Conservation (phyloP, 495 filamentous ascomycete genomes). For the Aspergillus sclerotiicarbonarius region DNA sequence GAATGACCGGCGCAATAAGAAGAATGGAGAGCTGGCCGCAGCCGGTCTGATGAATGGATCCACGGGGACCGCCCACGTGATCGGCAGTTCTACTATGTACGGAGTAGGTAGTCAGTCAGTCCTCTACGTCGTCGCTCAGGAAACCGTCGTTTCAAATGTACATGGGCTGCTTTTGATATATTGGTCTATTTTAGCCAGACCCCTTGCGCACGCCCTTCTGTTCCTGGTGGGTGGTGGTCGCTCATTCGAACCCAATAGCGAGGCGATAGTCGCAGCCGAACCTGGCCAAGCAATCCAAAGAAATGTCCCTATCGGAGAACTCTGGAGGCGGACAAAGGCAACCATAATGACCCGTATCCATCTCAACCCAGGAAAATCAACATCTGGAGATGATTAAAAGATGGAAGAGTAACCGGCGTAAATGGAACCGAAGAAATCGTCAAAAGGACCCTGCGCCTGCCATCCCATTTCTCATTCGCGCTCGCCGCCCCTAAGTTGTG, state of each 20-base stretch:
- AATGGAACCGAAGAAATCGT: constrained; percentile 9
- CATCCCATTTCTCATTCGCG: constrained; percentile 14
- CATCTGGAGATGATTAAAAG: background rate
- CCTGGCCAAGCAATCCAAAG: background rate
- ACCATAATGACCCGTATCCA: background rate
- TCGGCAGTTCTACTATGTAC: no score
- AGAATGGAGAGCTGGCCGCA: no score
- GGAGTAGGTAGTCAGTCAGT: no score
- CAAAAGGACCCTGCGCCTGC: constrained; percentile 19
- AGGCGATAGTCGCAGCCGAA: background rate
- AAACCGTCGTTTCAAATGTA: no score
- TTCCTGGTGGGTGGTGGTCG: no score
- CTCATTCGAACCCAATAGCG: background rate
- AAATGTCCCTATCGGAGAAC: background rate
- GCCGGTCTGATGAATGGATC: no score
- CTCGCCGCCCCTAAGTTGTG: constrained; percentile 18
- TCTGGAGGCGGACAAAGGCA: background rate
- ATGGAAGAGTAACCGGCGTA: background rate
- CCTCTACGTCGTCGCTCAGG: no score
- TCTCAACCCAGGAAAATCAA: background rate
- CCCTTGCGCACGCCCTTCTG: no score
- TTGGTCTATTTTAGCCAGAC: no score
- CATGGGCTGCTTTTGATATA: no score
- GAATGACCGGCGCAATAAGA: no score
- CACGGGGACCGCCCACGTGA: no score